These are phyloP conservation scores for Oryza longistaminata DNA, from an alignment of 176 grass and related monocot genomes.

Conservation along the genomic window DNA sequence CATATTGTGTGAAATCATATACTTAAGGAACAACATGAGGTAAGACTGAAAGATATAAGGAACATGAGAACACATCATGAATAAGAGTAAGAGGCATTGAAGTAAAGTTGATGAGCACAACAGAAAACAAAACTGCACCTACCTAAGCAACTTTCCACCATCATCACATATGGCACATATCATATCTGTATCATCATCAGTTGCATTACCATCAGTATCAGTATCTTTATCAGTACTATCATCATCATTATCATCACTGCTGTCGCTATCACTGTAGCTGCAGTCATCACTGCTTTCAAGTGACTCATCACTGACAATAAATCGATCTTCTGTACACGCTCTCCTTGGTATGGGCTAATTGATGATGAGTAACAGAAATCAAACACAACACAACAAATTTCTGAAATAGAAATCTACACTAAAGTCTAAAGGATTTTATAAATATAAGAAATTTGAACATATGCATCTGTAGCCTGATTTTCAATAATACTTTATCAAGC, in stretches of 20 bases:
- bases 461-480: not conserved
- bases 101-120: not conserved
- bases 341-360: constrained; percentile 30
- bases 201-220: constrained; percentile 7
- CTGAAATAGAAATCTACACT: not conserved
- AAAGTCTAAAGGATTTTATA: not conserved
- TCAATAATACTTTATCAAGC: not conserved
- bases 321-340: not conserved
- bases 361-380: constrained; percentile 13
- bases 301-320: constrained; percentile 28
- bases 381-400: not conserved
- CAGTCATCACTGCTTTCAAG: not conserved
- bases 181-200: constrained; percentile 37
- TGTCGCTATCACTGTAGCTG: not conserved
- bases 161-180: constrained; percentile 73
- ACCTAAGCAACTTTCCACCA: constrained; percentile 65
- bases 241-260: not conserved
- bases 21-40: not conserved
- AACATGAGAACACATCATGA: not conserved
- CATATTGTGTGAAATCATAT: not conserved
- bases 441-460: not conserved
- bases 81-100: not conserved
- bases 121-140: not conserved
- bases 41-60: not conserved
- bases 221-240: not conserved